Evolutionary conservation across 202 grass and related monocot genomes (phyloP).

Genomic region (Zoysia matrella): DNA sequence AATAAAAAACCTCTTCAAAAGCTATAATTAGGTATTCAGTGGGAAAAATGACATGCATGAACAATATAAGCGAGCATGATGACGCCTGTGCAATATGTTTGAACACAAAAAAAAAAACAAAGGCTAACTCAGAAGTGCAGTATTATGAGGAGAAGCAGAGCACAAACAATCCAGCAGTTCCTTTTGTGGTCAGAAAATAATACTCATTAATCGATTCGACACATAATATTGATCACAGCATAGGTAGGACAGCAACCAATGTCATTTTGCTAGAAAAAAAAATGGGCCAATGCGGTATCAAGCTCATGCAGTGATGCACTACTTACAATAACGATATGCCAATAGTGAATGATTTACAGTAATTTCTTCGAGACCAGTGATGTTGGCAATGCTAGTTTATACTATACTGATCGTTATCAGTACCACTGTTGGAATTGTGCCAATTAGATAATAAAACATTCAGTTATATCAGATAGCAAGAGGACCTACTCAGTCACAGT

Average conservation of each 20-base stretch:
- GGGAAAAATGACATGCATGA: constrained; percentile 23
- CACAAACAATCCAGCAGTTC: constrained; percentile 5
- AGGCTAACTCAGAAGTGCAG: not conserved
- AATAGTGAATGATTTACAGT: not conserved
- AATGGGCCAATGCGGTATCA: not conserved
- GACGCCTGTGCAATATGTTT: constrained; percentile 4
- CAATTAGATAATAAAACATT: not conserved
- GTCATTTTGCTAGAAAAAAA: constrained; percentile 6
- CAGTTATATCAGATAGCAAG: not conserved
- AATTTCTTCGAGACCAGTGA: not conserved
- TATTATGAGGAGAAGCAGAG: not conserved
- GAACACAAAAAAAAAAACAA: constrained; percentile 13
- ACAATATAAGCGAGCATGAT: constrained; percentile 29
- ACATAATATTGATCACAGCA: not conserved
- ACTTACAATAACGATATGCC: constrained; percentile 1
- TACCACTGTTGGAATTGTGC: not conserved
- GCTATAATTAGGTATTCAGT: constrained; percentile 29
- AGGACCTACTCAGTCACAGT: not conserved
- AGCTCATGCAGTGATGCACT: not conserved
- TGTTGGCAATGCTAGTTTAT: constrained; percentile 2
- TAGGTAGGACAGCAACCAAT: constrained; percentile 12
- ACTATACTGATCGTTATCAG: not conserved
- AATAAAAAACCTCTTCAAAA: constrained; percentile 30
- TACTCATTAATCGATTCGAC: not conserved
- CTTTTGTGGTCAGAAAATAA: not conserved